Conservation (phyloP, 495 filamentous ascomycete species). For the Talaromyces liani region DNA sequence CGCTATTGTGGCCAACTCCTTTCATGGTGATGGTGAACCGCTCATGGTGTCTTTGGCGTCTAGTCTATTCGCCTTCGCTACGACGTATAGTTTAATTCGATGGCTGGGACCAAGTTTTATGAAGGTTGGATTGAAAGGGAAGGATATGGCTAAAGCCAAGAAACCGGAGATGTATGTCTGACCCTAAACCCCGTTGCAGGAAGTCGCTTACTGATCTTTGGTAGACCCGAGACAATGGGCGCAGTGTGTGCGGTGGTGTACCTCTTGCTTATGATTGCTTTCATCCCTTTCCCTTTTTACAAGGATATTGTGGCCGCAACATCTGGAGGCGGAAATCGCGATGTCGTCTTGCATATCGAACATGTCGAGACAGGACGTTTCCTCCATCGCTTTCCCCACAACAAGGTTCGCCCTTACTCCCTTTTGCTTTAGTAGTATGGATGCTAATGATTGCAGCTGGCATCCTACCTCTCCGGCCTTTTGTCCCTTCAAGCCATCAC, state of each 20-base stretch:
- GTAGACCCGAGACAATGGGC: conserved; percentile 94
- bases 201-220: not conserved
- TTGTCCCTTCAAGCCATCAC: conserved; percentile 84
- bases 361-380: conserved; percentile 70
- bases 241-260: conserved; percentile 90
- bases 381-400: conserved; percentile 87
- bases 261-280: conserved; percentile 75
- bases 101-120: conserved; percentile 95
- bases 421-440: not conserved
- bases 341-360: conserved; percentile 60
- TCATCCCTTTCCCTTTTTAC: conserved; percentile 96
- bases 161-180: conserved; percentile 64
- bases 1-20: conserved; percentile 71
- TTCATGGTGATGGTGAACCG: conserved; percentile 79
- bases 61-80: conserved; percentile 73
- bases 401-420: conserved; percentile 53
- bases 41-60: conserved; percentile 83
- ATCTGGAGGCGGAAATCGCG: conserved; percentile 85
- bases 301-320: conserved; percentile 96
- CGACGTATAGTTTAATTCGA: conserved; percentile 73
- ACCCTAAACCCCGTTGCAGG: not conserved
- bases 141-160: conserved; percentile 76
- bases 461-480: conserved; percentile 89
- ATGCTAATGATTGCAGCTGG: conserved; percentile 50
- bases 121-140: conserved; percentile 81